phyloP scores from a whole-genome alignment of 805 yeast species.

The Wickerhamomyces rabaulensis region DNA sequence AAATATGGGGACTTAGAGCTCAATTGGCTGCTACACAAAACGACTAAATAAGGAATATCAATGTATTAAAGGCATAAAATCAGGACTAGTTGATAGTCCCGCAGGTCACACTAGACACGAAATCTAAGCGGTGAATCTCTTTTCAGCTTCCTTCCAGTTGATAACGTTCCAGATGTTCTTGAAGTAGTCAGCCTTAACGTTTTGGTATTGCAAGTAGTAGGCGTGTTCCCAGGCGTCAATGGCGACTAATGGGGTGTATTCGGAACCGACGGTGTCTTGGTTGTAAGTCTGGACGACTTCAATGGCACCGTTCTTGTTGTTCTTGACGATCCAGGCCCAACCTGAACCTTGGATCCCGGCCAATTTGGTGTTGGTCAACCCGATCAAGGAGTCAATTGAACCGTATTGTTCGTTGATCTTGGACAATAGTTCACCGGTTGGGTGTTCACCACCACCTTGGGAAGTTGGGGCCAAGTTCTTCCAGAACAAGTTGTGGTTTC shows the following conservation, averaged over 20 bases:
- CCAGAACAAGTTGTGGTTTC: constrained; percentile 86
- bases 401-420: constrained; percentile 66
- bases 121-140: constrained; percentile 45
- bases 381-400: constrained; percentile 60
- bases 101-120: neutral
- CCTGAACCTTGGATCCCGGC: constrained; percentile 95
- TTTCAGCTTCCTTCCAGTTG: constrained; percentile 89
- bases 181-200: constrained; percentile 88
- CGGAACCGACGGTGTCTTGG: constrained; percentile 78
- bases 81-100: neutral
- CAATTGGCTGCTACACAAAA: no score
- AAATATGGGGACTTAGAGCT: no score
- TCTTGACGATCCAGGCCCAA: constrained; percentile 89
- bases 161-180: constrained; percentile 91
- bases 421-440: constrained; percentile 51
- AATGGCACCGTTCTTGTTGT: constrained; percentile 65
- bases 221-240: constrained; percentile 98
- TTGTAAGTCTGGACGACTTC: constrained; percentile 79
- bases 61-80: neutral
- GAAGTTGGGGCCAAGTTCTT: constrained; percentile 74
- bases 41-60: neutral
- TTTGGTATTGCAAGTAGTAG: constrained; percentile 88
- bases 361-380: constrained; percentile 58
- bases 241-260: constrained; percentile 70
- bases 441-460: constrained; percentile 69